Evolutionary conservation across 768 basidiomycete species (phyloP).

Genomic region (Krasilnikovozyma curviuscula): DNA sequence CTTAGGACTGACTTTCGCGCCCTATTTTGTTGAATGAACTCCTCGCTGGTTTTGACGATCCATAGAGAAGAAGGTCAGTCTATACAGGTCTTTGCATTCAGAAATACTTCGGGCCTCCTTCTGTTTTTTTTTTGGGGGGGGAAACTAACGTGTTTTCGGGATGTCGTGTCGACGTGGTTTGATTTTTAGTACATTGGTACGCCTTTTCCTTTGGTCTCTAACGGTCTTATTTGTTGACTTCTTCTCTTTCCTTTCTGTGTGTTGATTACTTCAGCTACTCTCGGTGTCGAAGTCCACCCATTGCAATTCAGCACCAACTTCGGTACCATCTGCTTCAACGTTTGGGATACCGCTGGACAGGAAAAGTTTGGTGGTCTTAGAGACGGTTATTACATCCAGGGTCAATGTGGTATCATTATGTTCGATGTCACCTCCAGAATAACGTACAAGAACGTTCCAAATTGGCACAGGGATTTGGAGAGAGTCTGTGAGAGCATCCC

Average conservation of each 20-base stretch:
- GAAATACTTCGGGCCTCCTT: background rate
- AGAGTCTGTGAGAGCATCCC: constrained; percentile 99
- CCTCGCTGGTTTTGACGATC: constrained; percentile 38
- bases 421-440: constrained; percentile 97
- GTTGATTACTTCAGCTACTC: constrained; percentile 48
- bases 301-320: constrained; percentile 92
- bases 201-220: constrained; percentile 1
- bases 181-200: constrained; percentile 19
- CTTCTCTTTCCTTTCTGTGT: constrained; percentile 6
- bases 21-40: background rate
- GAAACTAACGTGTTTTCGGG: no score
- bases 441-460: constrained; percentile 99
- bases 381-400: constrained; percentile 63
- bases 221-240: background rate
- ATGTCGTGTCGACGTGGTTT: background rate
- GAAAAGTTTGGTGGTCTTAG: constrained; percentile 68
- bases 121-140: background rate
- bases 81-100: constrained; percentile 57
- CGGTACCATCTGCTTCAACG: constrained; percentile 97
- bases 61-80: constrained; percentile 99
- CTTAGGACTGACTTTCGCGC: constrained; percentile 9
- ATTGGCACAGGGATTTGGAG: constrained; percentile 99
- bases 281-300: constrained; percentile 98
- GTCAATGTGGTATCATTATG: constrained; percentile 99
- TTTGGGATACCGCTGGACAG: constrained; percentile 99